Evolutionary conservation across 257 asterid genomes (phyloP).

Genomic region (Solanum etuberosum): DNA sequence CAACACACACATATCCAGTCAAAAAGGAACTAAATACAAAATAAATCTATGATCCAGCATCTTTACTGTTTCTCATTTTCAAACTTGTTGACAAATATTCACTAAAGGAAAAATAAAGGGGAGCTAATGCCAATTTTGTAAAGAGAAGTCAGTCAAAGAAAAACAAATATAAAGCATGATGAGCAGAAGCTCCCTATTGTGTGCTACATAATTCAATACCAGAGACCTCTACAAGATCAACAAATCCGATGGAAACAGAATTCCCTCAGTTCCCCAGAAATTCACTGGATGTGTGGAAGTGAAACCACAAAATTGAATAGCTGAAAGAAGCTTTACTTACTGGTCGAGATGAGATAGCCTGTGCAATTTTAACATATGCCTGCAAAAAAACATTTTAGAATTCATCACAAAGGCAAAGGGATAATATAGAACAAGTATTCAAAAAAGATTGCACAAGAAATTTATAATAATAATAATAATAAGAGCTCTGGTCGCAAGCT

Average conservation of each 20-base stretch:
- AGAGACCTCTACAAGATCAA: neutral
- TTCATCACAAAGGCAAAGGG: neutral
- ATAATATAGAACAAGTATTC: neutral
- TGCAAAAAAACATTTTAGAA: constrained; percentile 21
- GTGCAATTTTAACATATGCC: constrained; percentile 97
- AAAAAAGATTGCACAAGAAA: neutral
- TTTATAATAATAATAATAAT: neutral
- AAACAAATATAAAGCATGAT: neutral
- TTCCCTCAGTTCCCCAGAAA: neutral
- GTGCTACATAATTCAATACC: neutral
- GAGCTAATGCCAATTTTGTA: neutral
- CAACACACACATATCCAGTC: neutral
- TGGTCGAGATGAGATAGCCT: constrained; percentile 87
- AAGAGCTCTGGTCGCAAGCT: neutral
- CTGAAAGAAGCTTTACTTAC: constrained; percentile 39
- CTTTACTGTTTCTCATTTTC: neutral
- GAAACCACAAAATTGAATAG: neutral
- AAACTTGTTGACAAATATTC: neutral
- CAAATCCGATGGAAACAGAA: neutral
- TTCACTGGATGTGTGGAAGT: neutral
- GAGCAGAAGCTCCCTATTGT: neutral
- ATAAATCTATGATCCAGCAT: neutral
- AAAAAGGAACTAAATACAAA: neutral
- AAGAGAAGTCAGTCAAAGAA: neutral
- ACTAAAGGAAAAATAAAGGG: neutral